phyloP scores from a whole-genome alignment of 371 early-diverging fungal genomes.

The Fennellomyces sp. region DNA sequence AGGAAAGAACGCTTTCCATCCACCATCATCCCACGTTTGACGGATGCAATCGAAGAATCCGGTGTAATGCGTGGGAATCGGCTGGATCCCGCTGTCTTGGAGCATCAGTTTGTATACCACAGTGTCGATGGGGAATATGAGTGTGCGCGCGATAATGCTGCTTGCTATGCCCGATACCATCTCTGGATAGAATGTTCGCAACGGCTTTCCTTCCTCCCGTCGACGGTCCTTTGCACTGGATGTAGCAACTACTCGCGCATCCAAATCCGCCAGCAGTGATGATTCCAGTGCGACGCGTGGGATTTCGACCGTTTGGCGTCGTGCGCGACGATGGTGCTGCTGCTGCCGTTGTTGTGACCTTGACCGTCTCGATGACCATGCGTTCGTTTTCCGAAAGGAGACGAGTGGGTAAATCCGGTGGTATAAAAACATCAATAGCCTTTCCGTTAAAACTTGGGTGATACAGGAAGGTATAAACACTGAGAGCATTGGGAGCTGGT shows the following conservation, averaged over 20 bases:
- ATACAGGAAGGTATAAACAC: slow-evolving; percentile 57
- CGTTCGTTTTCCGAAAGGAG: neutral
- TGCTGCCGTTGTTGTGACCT: slow-evolving; percentile 14
- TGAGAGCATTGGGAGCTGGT: slow-evolving; percentile 31
- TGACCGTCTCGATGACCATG: slow-evolving; percentile 4
- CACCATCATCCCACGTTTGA: slow-evolving; percentile 40
- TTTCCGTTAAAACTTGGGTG: slow-evolving; percentile 52
- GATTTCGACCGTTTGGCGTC: neutral
- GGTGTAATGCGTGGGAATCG: slow-evolving; percentile 38
- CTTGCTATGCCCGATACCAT: slow-evolving; percentile 60
- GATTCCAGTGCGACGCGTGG: neutral
- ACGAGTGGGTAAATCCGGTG: slow-evolving; percentile 29
- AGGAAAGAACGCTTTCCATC: slow-evolving; percentile 44
- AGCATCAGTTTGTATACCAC: slow-evolving; percentile 56
- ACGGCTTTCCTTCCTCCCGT: slow-evolving; percentile 23
- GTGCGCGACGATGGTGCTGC: neutral
- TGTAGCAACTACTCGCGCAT: neutral
- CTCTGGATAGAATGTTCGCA: slow-evolving; percentile 62
- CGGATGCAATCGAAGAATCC: slow-evolving; percentile 55
- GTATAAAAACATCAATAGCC: slow-evolving; percentile 51
- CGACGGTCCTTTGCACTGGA: neutral
- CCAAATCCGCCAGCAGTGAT: slow-evolving; percentile 17
- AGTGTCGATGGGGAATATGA: slow-evolving; percentile 59
- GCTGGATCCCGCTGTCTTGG: slow-evolving; percentile 50
- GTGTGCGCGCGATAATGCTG: slow-evolving; percentile 50